phyloP scores from a whole-genome alignment of 352 stramenopile species.

The Globisporangium parvum region DNA sequence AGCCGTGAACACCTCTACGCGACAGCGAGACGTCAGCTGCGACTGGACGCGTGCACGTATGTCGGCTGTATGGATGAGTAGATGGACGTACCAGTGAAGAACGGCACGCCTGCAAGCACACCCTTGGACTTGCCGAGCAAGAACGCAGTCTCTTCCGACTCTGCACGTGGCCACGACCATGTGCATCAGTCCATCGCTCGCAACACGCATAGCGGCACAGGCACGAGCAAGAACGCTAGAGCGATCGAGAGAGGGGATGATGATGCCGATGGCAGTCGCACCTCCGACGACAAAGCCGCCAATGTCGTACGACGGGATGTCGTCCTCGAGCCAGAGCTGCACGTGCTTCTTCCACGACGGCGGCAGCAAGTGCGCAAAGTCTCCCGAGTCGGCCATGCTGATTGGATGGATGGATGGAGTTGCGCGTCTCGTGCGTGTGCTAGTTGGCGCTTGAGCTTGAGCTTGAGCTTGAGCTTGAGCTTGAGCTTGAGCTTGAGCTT shows the following conservation, averaged over 20 bases:
- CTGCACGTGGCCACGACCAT: constrained; percentile 15
- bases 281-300: constrained; percentile 96
- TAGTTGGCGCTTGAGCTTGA: background rate
- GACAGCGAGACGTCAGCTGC: too few relatives aligned
- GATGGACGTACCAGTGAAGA: constrained; percentile 72
- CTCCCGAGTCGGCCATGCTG: constrained; percentile 17
- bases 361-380: constrained; percentile 64
- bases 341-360: constrained; percentile 85
- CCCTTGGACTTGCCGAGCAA: constrained; percentile 93
- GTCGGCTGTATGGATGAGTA: too few relatives aligned
- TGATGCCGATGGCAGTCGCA: constrained; percentile 4
- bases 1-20: constrained; percentile 83
- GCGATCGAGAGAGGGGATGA: too few relatives aligned
- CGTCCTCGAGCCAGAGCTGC: constrained; percentile 94
- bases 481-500: background rate
- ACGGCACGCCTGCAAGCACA: constrained; percentile 93
- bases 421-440: too few relatives aligned
- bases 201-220: background rate
- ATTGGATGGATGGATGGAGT: background rate
- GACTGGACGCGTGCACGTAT: background rate
- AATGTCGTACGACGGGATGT: constrained; percentile 97
- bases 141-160: constrained; percentile 73
- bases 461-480: background rate
- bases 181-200: background rate
- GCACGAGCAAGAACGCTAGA: background rate